These are phyloP conservation scores for Raffaelea albimanens DNA, from an alignment of 2,329 filamentous ascomycete species.

Conservation along the genomic window DNA sequence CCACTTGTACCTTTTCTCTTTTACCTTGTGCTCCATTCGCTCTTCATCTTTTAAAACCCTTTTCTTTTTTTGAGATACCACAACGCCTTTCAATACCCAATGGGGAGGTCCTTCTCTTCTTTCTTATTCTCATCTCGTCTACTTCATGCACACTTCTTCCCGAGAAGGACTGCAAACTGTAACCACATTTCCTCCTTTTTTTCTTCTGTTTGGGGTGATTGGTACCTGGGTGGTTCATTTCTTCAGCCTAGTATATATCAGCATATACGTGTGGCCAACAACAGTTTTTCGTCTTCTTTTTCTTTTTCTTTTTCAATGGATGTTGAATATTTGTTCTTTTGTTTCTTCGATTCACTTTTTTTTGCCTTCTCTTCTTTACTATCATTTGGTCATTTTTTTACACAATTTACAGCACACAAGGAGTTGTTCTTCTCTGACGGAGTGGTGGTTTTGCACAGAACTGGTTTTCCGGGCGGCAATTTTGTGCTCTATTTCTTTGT, in stretches of 20 bases:
- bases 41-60: background rate
- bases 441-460: no score
- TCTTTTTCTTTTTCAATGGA: no score
- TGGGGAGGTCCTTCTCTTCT: background rate
- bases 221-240: no score
- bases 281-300: background rate
- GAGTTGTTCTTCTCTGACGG: no score
- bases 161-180: background rate
- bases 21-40: background rate
- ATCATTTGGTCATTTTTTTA: no score
- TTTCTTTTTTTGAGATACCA: slow-evolving; percentile 5
- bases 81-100: background rate
- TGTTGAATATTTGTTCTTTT: no score
- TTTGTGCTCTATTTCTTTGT: background rate
- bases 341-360: background rate
- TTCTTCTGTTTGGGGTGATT: background rate
- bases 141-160: background rate
- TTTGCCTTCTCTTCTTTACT: no score
- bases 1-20: background rate
- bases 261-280: no score
- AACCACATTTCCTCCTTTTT: background rate
- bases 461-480: no score
- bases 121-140: background rate
- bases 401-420: no score
- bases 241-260: no score